phyloP scores from a whole-genome alignment of 2,329 filamentous ascomycete species.

The Trichoderma guizhouense region DNA sequence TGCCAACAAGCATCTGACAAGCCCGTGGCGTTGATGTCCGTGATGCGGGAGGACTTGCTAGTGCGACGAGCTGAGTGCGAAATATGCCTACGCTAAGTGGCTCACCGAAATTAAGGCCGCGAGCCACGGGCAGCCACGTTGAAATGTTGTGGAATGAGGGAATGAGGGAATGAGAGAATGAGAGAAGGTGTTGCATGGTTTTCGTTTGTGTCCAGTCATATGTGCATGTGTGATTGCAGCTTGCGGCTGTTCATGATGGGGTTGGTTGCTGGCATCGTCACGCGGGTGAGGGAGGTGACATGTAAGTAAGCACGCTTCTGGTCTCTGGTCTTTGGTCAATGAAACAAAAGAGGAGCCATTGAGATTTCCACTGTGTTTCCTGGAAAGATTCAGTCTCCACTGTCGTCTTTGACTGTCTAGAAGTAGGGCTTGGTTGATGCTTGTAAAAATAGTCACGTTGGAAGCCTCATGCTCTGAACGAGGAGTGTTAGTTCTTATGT shows the following conservation, averaged over 20 bases:
- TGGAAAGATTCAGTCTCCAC: background rate
- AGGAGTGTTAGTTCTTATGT: background rate
- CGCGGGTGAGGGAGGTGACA: background rate
- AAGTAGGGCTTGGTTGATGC: background rate
- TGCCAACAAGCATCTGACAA: slow-evolving; percentile 5
- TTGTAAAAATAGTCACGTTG: background rate
- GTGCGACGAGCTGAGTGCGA: background rate
- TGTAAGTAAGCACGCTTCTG: background rate
- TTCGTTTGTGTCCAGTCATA: background rate
- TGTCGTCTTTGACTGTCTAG: background rate
- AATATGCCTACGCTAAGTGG: slow-evolving; percentile 8
- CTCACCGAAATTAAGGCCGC: background rate
- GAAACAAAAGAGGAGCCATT: background rate
- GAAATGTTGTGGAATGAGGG: background rate
- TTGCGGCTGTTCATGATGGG: background rate
- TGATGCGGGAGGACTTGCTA: background rate
- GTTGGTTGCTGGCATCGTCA: background rate
- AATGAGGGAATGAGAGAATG: background rate
- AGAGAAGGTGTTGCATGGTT: background rate
- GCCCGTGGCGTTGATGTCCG: background rate
- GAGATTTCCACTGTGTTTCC: background rate
- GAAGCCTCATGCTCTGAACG: background rate
- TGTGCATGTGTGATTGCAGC: background rate
- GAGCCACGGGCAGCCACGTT: background rate
- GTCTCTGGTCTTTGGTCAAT: background rate